A percentile compares a stretch with the other conserved stretches of the same genome.
Conservation (phyloP, 139 green algal species). For the Pleodorina starrii region DNA sequence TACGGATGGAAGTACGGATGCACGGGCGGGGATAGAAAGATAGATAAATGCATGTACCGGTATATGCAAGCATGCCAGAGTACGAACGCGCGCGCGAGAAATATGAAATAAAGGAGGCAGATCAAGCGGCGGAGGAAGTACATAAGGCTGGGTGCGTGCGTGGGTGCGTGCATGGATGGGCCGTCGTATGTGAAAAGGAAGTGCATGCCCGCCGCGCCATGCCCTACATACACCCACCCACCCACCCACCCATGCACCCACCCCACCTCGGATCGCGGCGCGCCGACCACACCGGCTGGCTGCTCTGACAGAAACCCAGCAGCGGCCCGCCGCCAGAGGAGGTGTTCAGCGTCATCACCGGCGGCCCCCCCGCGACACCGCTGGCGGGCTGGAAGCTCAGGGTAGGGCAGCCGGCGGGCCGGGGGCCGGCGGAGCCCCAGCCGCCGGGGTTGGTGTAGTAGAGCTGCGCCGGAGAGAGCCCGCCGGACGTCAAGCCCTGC, state of each 20-base stretch:
- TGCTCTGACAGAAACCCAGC: conserved; percentile 63
- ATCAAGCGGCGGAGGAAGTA: too few relatives aligned
- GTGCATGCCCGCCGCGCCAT: too few relatives aligned
- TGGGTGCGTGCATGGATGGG: too few relatives aligned
- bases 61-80: too few relatives aligned
- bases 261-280: conserved; percentile 75
- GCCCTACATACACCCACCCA: too few relatives aligned
- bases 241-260: too few relatives aligned
- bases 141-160: too few relatives aligned
- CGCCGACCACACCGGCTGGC: conserved; percentile 70
- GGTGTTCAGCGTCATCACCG: conserved; percentile 31
- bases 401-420: conserved; percentile 35
- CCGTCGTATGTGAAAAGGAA: too few relatives aligned
- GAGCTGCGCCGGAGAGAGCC: not conserved
- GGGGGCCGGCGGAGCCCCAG: conserved; percentile 18
- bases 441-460: conserved; percentile 9
- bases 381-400: conserved; percentile 46
- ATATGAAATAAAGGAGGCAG: too few relatives aligned
- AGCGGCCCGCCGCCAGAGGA: not conserved
- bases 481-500: conserved; percentile 1
- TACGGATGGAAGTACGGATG: not conserved
- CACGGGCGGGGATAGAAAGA: not conserved
- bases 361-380: conserved; percentile 25
- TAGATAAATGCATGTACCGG: too few relatives aligned
- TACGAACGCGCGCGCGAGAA: too few relatives aligned